Evolutionary conservation across 352 stramenopile genomes (phyloP).

Genomic region (Phytophthora idaei): DNA sequence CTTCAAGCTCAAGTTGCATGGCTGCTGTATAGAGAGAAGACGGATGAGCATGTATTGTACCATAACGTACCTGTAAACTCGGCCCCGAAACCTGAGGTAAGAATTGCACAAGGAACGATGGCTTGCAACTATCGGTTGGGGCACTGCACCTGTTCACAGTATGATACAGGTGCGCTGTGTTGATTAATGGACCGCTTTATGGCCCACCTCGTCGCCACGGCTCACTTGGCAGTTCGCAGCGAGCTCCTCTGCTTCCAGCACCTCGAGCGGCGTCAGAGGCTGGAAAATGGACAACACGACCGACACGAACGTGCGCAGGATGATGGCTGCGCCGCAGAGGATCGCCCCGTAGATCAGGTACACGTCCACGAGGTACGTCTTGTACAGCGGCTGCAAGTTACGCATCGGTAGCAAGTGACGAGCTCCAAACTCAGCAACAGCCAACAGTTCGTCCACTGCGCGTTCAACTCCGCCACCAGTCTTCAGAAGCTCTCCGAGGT

Average conservation of each 20-base stretch:
- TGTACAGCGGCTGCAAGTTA: conserved; percentile 77
- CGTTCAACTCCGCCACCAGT: conserved; percentile 57
- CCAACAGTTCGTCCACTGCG: conserved; percentile 61
- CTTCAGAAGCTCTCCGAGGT: conserved; percentile 64
- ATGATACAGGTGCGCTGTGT: conserved; percentile 3
- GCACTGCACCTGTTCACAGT: conserved; percentile 15
- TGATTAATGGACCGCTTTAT: conserved; percentile 33
- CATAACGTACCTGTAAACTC: not conserved
- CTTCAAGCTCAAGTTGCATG: not conserved
- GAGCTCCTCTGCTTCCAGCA: conserved; percentile 29
- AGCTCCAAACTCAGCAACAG: conserved; percentile 59
- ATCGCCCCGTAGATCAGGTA: conserved; percentile 87
- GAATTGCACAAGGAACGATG: conserved; percentile 10
- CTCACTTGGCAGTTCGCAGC: conserved; percentile 19
- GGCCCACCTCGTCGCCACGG: conserved; percentile 15
- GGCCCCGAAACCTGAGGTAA: conserved; percentile 7
- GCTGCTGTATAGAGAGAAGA: not conserved
- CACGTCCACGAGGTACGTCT: conserved; percentile 86
- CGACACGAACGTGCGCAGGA: conserved; percentile 79
- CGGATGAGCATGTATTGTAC: not conserved
- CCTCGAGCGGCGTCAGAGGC: conserved; percentile 29
- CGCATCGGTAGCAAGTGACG: conserved; percentile 54
- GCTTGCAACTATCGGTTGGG: conserved; percentile 10
- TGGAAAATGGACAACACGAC: conserved; percentile 74
- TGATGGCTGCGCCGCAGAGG: conserved; percentile 82